phyloP scores from a whole-genome alignment of 2,329 filamentous ascomycete genomes.

The Fulvia fulva region DNA sequence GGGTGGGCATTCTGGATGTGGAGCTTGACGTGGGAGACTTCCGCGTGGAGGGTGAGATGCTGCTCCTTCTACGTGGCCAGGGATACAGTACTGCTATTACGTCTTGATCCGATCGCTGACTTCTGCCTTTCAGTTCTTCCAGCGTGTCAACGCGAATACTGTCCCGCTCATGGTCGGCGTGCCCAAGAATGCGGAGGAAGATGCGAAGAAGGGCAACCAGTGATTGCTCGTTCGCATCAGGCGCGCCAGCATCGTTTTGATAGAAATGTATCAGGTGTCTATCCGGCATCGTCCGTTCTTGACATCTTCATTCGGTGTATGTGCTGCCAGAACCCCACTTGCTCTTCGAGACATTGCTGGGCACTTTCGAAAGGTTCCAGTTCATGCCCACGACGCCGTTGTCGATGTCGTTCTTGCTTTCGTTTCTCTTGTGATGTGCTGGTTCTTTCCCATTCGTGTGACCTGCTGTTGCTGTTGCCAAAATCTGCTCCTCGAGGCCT shows the following conservation, averaged over 20 bases:
- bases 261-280: too few relatives aligned
- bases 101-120: too few relatives aligned
- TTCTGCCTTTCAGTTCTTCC: conserved; percentile 42
- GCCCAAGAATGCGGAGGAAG: conserved; percentile 52
- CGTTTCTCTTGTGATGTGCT: neutral
- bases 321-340: neutral
- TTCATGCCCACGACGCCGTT: conserved; percentile 1
- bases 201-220: conserved; percentile 47
- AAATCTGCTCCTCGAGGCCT: conserved; percentile 76
- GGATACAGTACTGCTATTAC: neutral
- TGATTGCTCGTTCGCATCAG: too few relatives aligned
- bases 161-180: conserved; percentile 51
- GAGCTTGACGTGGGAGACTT: conserved; percentile 40
- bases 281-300: neutral
- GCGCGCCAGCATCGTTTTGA: too few relatives aligned
- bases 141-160: conserved; percentile 49
- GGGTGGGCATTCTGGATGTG: conserved; percentile 37
- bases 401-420: neutral
- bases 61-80: neutral
- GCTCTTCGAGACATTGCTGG: neutral
- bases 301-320: neutral
- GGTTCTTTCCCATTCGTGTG: conserved; percentile 45
- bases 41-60: conserved; percentile 39
- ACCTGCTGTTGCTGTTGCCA: conserved; percentile 77
- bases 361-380: neutral